Evolutionary conservation across 306 rosid species (phyloP).

Genomic region (Cyclanthera cordifolia): DNA sequence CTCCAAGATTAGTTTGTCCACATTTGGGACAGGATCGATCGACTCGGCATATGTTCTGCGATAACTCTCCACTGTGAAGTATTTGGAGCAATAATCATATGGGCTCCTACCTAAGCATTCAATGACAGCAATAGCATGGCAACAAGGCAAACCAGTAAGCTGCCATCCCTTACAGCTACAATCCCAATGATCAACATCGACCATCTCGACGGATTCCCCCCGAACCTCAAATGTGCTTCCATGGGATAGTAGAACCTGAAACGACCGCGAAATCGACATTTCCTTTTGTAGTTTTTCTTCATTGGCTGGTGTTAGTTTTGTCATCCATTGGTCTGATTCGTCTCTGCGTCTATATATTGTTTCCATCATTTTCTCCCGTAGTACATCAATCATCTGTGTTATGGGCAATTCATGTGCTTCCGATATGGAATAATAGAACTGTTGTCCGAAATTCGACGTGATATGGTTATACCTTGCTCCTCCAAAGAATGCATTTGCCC

Average conservation of each 20-base stretch:
- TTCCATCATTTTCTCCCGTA: conserved; percentile 86
- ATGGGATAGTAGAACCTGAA: conserved; percentile 50
- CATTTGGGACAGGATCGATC: conserved; percentile 66
- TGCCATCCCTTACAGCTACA: conserved; percentile 94
- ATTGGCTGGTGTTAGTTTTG: conserved; percentile 73
- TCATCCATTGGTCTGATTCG: conserved; percentile 61
- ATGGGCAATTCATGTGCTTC: conserved; percentile 93
- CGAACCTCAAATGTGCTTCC: conserved; percentile 67
- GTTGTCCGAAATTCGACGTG: conserved; percentile 68
- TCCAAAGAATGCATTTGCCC: conserved; percentile 73
- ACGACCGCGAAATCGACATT: conserved; percentile 34
- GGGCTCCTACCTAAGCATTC: conserved; percentile 51
- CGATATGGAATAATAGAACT: conserved; percentile 78
- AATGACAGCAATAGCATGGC: conserved; percentile 78
- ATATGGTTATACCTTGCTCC: conserved; percentile 79
- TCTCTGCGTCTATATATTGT: conserved; percentile 43
- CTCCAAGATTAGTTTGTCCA: conserved; percentile 40
- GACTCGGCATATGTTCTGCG: conserved; percentile 56
- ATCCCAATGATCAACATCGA: conserved; percentile 71
- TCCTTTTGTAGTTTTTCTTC: conserved; percentile 65
- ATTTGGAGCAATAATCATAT: conserved; percentile 73
- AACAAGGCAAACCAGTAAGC: conserved; percentile 77
- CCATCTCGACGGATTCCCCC: conserved; percentile 62
- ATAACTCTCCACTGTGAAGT: conserved; percentile 62
- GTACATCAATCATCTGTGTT: conserved; percentile 79